These are phyloP conservation scores for Neoarthrinium moseri DNA, from an alignment of 2,329 filamentous ascomycete genomes.

Conservation along the genomic window DNA sequence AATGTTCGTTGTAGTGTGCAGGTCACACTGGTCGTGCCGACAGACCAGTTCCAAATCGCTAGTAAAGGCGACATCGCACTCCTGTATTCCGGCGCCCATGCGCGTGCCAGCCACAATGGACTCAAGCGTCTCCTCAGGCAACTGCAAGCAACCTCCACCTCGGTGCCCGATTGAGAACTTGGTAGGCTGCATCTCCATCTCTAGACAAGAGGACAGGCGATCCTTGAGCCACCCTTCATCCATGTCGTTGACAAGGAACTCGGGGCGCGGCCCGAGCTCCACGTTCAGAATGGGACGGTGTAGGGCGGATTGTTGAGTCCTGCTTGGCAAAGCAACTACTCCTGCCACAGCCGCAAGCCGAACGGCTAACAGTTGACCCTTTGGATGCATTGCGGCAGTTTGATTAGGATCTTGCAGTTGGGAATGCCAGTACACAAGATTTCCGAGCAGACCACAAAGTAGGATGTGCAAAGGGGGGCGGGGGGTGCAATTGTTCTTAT, in stretches of 20 bases:
- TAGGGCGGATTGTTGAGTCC: neutral
- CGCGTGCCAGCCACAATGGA: slow-evolving; percentile 61
- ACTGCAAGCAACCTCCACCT: slow-evolving; percentile 59
- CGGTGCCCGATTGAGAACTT: slow-evolving; percentile 62
- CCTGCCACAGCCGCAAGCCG: neutral
- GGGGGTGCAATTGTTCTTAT: too few relatives aligned
- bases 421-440: too few relatives aligned
- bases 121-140: slow-evolving; percentile 63
- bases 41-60: slow-evolving; percentile 65
- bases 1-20: slow-evolving; percentile 70
- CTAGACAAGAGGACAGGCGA: slow-evolving; percentile 57
- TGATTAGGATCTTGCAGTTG: too few relatives aligned
- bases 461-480: too few relatives aligned
- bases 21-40: slow-evolving; percentile 65
- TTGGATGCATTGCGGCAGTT: too few relatives aligned
- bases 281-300: slow-evolving; percentile 42
- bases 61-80: slow-evolving; percentile 69
- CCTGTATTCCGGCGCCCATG: slow-evolving; percentile 66
- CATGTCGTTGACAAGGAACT: slow-evolving; percentile 64
- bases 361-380: neutral
- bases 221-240: slow-evolving; percentile 57
- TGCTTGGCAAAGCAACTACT: slow-evolving; percentile 14
- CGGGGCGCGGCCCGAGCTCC: slow-evolving; percentile 62
- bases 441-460: too few relatives aligned
- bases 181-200: slow-evolving; percentile 49